Conservation (phyloP, 257 asterid genomes). For the Sherardia arvensis region DNA sequence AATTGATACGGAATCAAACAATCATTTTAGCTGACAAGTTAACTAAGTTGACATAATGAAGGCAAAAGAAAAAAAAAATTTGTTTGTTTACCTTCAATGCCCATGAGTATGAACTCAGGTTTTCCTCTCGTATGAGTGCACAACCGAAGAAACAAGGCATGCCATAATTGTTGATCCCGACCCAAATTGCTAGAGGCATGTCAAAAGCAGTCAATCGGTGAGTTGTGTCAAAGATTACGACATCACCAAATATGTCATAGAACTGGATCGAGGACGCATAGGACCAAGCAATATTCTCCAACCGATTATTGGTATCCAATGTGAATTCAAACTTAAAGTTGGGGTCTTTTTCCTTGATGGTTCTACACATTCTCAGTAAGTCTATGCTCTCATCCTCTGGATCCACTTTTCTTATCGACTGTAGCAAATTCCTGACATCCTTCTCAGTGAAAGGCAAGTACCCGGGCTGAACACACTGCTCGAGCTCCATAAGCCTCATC, state of each 20-base stretch:
- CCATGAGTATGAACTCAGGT: slow-evolving; percentile 84
- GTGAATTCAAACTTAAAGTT: slow-evolving; percentile 79
- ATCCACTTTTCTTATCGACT: slow-evolving; percentile 72
- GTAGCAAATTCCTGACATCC: slow-evolving; percentile 92
- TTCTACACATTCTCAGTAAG: slow-evolving; percentile 83
- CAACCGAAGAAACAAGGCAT: slow-evolving; percentile 99
- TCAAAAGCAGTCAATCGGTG: slow-evolving; percentile 87
- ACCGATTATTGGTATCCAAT: slow-evolving; percentile 57
- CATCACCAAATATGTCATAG: slow-evolving; percentile 87
- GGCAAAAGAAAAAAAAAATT: neutral
- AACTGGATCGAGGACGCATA: slow-evolving; percentile 86
- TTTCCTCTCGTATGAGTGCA: slow-evolving; percentile 89
- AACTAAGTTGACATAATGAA: slow-evolving; percentile 2
- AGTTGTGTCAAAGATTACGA: slow-evolving; percentile 91
- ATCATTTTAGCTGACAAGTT: neutral
- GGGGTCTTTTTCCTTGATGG: slow-evolving; percentile 83
- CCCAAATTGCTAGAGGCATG: slow-evolving; percentile 98
- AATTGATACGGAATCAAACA: neutral
- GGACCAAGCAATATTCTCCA: slow-evolving; percentile 97
- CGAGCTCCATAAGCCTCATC: slow-evolving; percentile 95
- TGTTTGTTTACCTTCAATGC: slow-evolving; percentile 73
- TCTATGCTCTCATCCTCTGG: slow-evolving; percentile 87
- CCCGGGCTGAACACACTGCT: slow-evolving; percentile 87
- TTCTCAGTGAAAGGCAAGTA: slow-evolving; percentile 92
- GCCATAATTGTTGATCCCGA: slow-evolving; percentile 94